Conservation (phyloP, 2,329 filamentous ascomycete genomes). For the Aspergillus awamori region DNA sequence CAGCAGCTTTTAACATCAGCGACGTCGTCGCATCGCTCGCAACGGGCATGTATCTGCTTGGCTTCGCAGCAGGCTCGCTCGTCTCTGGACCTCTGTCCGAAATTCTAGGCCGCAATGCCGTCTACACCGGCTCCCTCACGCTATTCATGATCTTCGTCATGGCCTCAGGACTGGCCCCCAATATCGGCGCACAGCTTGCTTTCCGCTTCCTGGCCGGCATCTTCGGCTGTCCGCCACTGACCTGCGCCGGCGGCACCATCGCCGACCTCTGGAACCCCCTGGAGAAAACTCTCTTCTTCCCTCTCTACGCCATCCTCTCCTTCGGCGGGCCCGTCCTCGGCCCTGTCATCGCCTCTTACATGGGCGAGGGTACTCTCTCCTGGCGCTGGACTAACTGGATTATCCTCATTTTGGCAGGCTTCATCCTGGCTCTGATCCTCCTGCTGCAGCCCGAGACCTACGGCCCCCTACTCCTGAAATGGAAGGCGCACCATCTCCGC, state of each 20-base stretch:
- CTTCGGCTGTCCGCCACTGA: conserved; percentile 51
- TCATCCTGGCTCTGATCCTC: conserved; percentile 40
- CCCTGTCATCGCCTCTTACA: conserved; percentile 26
- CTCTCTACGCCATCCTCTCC: conserved; percentile 53
- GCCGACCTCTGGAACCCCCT: conserved; percentile 52
- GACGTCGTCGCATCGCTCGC: conserved; percentile 55
- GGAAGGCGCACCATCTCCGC: conserved; percentile 49
- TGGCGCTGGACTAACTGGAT: conserved; percentile 53
- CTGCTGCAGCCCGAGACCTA: conserved; percentile 57
- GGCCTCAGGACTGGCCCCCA: conserved; percentile 52
- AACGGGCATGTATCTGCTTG: conserved; percentile 49
- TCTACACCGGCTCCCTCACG: conserved; percentile 52
- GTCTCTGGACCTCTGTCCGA: conserved; percentile 55
- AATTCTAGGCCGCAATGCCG: conserved; percentile 52
- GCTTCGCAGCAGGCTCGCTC: conserved; percentile 53
- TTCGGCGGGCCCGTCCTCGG: conserved; percentile 37
- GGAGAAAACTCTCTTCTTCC: conserved; percentile 55
- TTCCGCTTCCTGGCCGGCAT: conserved; percentile 56
- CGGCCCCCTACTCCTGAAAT: conserved; percentile 47
- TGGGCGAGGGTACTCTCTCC: conserved; percentile 25
- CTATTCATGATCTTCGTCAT: conserved; percentile 56
- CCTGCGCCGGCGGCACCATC: conserved; percentile 51
- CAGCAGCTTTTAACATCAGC: conserved; percentile 51
- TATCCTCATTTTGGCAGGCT: conserved; percentile 41
- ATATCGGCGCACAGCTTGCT: conserved; percentile 53